phyloP scores from a whole-genome alignment of 345 rosid genomes.

The Jatropha curcas region DNA sequence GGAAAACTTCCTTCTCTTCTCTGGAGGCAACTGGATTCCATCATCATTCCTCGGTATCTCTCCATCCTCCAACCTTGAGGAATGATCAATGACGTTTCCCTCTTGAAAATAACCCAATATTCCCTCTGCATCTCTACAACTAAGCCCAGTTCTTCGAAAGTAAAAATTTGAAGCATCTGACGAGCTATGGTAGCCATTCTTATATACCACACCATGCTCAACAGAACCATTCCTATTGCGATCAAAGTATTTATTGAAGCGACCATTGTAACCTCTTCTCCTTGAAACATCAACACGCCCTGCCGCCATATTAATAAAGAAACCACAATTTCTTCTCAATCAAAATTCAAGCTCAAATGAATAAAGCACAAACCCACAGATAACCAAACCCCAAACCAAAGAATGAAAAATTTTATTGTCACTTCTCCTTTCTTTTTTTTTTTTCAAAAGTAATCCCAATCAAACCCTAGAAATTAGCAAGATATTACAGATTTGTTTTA shows the following conservation, averaged over 20 bases:
- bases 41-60: conserved; percentile 16
- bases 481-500: neutral
- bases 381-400: neutral
- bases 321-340: conserved; percentile 54
- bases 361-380: conserved; percentile 1
- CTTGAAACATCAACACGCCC: conserved; percentile 58
- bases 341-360: conserved; percentile 23
- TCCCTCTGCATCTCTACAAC: conserved; percentile 16
- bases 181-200: conserved; percentile 4
- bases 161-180: neutral
- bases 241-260: conserved; percentile 25
- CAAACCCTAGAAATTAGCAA: neutral
- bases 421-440: neutral
- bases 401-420: neutral
- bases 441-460: neutral
- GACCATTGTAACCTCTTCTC: conserved; percentile 35
- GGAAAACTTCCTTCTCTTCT: conserved; percentile 67
- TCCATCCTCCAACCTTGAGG: conserved; percentile 23
- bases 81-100: conserved; percentile 12
- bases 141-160: conserved; percentile 23
- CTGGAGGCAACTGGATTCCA: conserved; percentile 37
- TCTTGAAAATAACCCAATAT: conserved; percentile 1
- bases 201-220: conserved; percentile 1
- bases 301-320: conserved; percentile 74
- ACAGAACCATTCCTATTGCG: conserved; percentile 29